Evolutionary conservation across 1,139 yeast genomes (phyloP).

Genomic region (Hyphopichia buzzinii): DNA sequence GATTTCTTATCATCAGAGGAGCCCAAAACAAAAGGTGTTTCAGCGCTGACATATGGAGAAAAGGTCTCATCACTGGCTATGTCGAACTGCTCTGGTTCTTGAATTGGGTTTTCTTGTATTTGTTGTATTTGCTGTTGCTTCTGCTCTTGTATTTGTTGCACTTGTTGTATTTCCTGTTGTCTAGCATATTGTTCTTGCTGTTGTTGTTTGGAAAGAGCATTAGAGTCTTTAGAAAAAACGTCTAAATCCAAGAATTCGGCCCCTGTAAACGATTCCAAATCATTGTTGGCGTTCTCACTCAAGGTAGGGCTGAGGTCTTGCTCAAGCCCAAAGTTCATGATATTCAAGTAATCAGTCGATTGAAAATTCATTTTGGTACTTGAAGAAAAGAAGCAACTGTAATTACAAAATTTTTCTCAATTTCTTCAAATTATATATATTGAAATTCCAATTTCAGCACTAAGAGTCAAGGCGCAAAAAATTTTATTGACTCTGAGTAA

Average conservation of each 20-base stretch:
- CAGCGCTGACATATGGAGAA: background rate
- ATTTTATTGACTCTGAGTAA: too few relatives aligned
- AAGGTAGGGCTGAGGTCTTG: slow-evolving; percentile 21
- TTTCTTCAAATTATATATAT: too few relatives aligned
- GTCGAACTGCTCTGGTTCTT: too few relatives aligned
- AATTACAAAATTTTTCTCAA: too few relatives aligned
- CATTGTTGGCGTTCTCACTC: slow-evolving; percentile 23
- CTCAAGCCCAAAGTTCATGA: slow-evolving; percentile 36
- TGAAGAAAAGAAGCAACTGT: background rate
- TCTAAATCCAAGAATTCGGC: slow-evolving; percentile 50
- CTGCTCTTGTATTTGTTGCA: slow-evolving; percentile 2
- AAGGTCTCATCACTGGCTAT: background rate
- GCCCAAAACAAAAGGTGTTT: background rate
- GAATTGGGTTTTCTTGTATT: background rate
- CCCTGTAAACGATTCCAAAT: slow-evolving; percentile 45
- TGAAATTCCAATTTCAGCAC: too few relatives aligned
- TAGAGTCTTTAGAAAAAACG: slow-evolving; percentile 29
- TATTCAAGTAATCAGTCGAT: slow-evolving; percentile 43
- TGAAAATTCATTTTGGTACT: slow-evolving; percentile 35
- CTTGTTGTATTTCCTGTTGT: slow-evolving; percentile 8
- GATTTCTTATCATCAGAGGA: background rate
- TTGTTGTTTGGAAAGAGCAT: slow-evolving; percentile 16
- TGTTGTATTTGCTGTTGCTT: background rate
- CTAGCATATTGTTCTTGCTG: slow-evolving; percentile 6
- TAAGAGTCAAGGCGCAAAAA: too few relatives aligned